Conservation (phyloP, 768 basidiomycete species). For the Phanerochaete carnosa region DNA sequence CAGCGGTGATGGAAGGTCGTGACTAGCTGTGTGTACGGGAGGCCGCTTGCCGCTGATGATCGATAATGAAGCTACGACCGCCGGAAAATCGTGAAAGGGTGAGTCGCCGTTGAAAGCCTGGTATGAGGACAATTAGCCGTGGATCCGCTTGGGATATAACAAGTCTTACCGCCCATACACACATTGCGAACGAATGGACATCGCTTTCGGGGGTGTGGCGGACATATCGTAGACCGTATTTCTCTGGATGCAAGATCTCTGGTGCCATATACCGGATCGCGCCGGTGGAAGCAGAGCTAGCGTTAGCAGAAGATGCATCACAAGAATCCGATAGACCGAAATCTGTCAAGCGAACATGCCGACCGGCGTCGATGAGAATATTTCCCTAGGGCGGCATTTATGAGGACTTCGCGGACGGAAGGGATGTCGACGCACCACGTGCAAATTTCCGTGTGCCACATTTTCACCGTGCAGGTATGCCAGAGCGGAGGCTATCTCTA, state of each 20-base stretch:
- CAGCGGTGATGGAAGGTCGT: not conserved
- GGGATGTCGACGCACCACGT: not conserved
- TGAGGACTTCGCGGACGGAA: not conserved
- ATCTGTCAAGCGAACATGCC: slow-evolving; percentile 8
- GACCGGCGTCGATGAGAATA: slow-evolving; percentile 10
- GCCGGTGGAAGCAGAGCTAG: not conserved
- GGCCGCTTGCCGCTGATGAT: not conserved
- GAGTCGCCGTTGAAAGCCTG: not conserved
- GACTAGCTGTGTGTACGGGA: not conserved
- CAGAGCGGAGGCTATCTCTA: slow-evolving; percentile 4
- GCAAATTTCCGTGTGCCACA: slow-evolving; percentile 8
- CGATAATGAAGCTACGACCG: not conserved
- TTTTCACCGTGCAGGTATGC: slow-evolving; percentile 2
- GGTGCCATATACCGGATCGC: not conserved
- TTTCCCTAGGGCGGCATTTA: not conserved
- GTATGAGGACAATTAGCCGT: too few relatives aligned
- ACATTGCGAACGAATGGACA: not conserved
- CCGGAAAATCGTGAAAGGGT: not conserved
- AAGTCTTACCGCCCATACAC: not conserved
- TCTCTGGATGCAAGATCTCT: not conserved
- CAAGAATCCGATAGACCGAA: slow-evolving; percentile 3
- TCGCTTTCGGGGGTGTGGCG: not conserved
- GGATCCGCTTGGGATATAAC: not conserved
- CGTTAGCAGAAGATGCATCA: not conserved
- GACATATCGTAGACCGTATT: not conserved